A percentile compares a stretch with the other conserved stretches of the same genome.
phyloP scores from a whole-genome alignment of 2,329 filamentous ascomycete species.

The Moelleriella libera region DNA sequence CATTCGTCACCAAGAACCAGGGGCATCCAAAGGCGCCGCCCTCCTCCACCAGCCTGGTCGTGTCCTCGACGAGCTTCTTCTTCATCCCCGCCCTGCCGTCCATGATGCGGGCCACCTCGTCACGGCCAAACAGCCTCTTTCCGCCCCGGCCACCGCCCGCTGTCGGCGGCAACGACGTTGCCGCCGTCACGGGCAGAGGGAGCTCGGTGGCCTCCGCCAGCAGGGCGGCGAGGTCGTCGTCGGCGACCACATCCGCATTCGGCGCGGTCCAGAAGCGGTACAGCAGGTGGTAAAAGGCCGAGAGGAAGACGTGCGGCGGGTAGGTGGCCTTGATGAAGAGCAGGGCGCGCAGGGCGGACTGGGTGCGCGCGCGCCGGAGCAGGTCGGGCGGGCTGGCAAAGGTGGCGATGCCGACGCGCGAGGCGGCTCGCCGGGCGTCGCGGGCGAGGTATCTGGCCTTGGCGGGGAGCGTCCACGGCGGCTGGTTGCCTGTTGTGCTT shows the following conservation, averaged over 20 bases:
- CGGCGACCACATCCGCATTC: conserved; percentile 43
- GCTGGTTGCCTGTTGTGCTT: conserved; percentile 60
- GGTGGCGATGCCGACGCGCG: conserved; percentile 20
- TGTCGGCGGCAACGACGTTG: too few relatives aligned
- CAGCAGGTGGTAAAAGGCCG: conserved; percentile 40
- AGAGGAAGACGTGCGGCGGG: conserved; percentile 32
- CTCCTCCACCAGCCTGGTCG: conserved; percentile 43
- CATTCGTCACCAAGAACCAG: conserved; percentile 56
- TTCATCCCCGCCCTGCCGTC: conserved; percentile 32
- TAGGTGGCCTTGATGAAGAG: conserved; percentile 50
- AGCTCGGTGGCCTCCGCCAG: conserved; percentile 17
- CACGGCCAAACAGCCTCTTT: conserved; percentile 27
- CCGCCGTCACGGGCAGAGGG: too few relatives aligned
- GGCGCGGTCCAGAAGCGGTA: conserved; percentile 47
- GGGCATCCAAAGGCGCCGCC: conserved; percentile 69
- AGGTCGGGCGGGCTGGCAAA: conserved; percentile 27
- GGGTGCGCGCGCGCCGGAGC: conserved; percentile 25
- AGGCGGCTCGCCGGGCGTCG: conserved; percentile 25
- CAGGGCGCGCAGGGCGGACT: conserved; percentile 49
- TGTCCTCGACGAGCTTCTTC: conserved; percentile 36
- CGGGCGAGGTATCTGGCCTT: conserved; percentile 44
- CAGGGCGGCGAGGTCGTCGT: conserved; percentile 31
- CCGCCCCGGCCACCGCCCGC: conserved; percentile 8
- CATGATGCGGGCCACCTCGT: conserved; percentile 42
- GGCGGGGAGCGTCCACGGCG: conserved; percentile 56